Conservation (phyloP, 139 green algal genomes). For the Marvania coccoides region DNA sequence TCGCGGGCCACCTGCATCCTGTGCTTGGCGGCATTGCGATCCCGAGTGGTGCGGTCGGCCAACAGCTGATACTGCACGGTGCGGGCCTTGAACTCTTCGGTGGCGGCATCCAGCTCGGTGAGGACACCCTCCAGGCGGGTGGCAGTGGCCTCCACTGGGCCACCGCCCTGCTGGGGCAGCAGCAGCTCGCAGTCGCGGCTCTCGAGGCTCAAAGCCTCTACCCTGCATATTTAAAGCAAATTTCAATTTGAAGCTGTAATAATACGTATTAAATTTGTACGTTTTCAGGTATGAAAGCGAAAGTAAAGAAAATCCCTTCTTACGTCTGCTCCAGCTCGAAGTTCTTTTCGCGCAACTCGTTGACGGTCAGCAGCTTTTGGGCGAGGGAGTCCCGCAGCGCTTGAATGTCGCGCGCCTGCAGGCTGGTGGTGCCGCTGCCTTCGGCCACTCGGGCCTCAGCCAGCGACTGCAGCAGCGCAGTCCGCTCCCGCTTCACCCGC, state of each 20-base stretch:
- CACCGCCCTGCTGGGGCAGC: conserved; percentile 32
- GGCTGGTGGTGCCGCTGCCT: conserved; percentile 66
- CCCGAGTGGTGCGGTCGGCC: conserved; percentile 36
- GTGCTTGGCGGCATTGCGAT: conserved; percentile 63
- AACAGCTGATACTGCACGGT: conserved; percentile 81
- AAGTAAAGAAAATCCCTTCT: not conserved
- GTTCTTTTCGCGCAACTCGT: conserved; percentile 57
- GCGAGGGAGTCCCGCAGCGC: conserved; percentile 63
- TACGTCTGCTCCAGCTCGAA: conserved; percentile 15
- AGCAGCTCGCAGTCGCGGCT: conserved; percentile 29
- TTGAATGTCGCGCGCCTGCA: conserved; percentile 70
- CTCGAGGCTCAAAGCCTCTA: conserved; percentile 29
- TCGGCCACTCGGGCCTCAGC: conserved; percentile 34
- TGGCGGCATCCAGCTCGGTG: conserved; percentile 59
- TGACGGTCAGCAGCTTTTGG: conserved; percentile 74
- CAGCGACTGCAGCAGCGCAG: conserved; percentile 63
- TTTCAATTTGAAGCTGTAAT: not conserved
- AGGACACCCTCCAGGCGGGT: conserved; percentile 38
- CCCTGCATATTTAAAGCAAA: not conserved
- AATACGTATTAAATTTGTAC: not conserved
- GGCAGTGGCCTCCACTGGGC: conserved; percentile 22
- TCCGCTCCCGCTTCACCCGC: conserved; percentile 23
- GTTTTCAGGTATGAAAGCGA: no score
- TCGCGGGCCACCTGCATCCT: conserved; percentile 55
- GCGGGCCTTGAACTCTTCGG: conserved; percentile 74